A percentile compares a stretch with the other conserved stretches of the same genome.
phyloP scores from a whole-genome alignment of 208 protist genomes.

The Leishmania mexicana region DNA sequence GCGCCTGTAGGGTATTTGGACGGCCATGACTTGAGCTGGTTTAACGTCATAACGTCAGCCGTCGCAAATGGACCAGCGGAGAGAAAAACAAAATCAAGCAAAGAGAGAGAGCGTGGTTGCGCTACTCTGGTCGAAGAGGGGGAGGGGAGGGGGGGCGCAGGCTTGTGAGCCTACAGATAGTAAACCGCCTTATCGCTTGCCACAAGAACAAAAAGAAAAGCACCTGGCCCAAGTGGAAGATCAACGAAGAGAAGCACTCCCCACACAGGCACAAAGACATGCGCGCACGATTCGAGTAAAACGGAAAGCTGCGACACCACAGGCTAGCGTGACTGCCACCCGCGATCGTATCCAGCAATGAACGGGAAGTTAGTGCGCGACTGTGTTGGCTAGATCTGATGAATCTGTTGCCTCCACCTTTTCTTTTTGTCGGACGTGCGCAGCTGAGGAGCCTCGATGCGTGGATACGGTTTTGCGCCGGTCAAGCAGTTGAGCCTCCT shows the following conservation, averaged over 20 bases:
- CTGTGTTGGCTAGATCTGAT: background rate
- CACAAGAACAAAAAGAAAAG: background rate
- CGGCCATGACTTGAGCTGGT: background rate
- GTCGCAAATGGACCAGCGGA: background rate
- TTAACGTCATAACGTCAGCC: conserved; percentile 5
- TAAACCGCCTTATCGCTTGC: background rate
- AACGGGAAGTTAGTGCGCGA: background rate
- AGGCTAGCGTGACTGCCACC: background rate
- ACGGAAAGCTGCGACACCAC: background rate
- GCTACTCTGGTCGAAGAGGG: background rate
- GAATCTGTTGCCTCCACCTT: background rate
- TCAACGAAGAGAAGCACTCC: background rate
- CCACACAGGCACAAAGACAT: background rate
- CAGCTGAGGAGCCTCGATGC: background rate
- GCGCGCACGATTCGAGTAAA: background rate
- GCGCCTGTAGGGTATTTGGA: background rate
- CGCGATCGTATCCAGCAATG: background rate
- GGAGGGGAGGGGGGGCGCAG: background rate
- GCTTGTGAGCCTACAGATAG: background rate
- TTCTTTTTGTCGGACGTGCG: background rate
- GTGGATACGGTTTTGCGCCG: background rate
- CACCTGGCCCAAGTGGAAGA: background rate
- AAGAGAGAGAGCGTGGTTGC: background rate
- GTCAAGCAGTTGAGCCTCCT: background rate
- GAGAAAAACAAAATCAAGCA: background rate